These are phyloP conservation scores for Arachis monticola DNA, from an alignment of 331 rosid genomes.

Conservation along the genomic window DNA sequence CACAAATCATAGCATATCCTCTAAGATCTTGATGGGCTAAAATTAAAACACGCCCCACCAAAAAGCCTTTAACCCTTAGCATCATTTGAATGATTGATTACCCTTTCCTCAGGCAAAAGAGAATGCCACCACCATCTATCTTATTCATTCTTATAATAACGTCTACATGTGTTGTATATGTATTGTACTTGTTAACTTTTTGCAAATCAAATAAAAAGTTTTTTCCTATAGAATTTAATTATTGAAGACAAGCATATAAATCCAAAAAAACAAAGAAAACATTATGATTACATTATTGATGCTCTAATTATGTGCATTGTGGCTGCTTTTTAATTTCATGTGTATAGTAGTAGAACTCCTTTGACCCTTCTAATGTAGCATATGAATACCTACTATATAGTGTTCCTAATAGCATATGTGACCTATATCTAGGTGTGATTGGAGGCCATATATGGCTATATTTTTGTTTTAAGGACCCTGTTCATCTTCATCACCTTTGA, in stretches of 20 bases:
- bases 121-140: background rate
- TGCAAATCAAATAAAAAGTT: background rate
- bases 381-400: constrained; percentile 34
- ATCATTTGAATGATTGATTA: no score
- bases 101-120: constrained; percentile 23
- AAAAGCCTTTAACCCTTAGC: background rate
- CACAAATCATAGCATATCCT: background rate
- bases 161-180: constrained; percentile 4
- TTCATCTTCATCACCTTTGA: background rate
- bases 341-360: constrained; percentile 41
- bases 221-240: background rate
- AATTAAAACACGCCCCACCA: constrained; percentile 17
- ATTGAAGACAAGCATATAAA: constrained; percentile 27
- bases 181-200: background rate
- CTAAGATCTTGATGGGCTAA: constrained; percentile 5
- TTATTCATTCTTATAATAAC: background rate
- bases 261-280: constrained; percentile 29
- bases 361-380: constrained; percentile 41
- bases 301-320: constrained; percentile 27
- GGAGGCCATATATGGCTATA: background rate
- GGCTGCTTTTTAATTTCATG: constrained; percentile 24
- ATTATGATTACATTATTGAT: constrained; percentile 31
- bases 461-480: background rate
- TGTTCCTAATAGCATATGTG: constrained; percentile 4
- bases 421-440: background rate